Evolutionary conservation across 768 basidiomycete species (phyloP).

Genomic region (Filobasidium wieringae): DNA sequence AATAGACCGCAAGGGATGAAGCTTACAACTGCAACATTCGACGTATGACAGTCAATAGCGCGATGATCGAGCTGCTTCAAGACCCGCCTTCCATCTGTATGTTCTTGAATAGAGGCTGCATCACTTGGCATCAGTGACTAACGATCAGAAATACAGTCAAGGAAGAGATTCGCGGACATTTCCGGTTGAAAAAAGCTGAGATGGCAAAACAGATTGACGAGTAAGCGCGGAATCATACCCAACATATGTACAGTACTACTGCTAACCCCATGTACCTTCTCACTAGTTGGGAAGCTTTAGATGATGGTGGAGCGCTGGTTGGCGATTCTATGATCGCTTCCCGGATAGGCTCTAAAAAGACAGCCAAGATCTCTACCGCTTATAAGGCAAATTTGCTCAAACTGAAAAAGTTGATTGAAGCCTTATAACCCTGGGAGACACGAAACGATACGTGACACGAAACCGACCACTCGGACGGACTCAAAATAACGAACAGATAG

Average conservation of each 20-base stretch:
- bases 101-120: too few relatives aligned
- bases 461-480: too few relatives aligned
- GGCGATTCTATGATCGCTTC: background rate
- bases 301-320: conserved; percentile 58
- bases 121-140: too few relatives aligned
- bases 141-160: conserved; percentile 77
- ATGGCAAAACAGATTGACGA: conserved; percentile 63
- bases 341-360: background rate
- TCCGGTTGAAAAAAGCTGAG: conserved; percentile 64
- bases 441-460: too few relatives aligned
- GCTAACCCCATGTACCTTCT: background rate
- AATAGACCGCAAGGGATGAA: conserved; percentile 5
- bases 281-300: conserved; percentile 40
- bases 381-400: background rate
- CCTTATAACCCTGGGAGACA: too few relatives aligned
- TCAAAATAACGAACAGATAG: too few relatives aligned
- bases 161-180: conserved; percentile 81
- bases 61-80: conserved; percentile 39
- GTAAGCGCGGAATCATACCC: too few relatives aligned
- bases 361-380: background rate
- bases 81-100: conserved; percentile 28
- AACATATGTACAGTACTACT: too few relatives aligned
- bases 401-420: background rate
- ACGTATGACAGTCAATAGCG: conserved; percentile 80
- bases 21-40: conserved; percentile 60